Conservation (phyloP, 495 filamentous ascomycete genomes). For the Penicillium diatomitis region DNA sequence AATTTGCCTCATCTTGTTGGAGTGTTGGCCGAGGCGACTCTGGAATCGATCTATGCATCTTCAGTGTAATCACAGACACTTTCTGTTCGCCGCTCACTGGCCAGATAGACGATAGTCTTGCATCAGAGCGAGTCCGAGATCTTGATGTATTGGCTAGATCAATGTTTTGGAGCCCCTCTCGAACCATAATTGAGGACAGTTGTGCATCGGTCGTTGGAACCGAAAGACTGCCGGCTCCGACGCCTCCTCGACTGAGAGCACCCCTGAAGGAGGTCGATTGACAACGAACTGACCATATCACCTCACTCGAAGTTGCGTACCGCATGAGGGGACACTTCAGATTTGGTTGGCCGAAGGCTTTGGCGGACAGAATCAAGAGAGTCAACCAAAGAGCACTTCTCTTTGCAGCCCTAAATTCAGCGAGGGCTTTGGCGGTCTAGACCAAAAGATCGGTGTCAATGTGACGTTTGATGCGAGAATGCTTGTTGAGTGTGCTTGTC, state of each 20-base stretch:
- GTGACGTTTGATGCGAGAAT: constrained; percentile 13
- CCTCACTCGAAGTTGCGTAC: too few relatives aligned
- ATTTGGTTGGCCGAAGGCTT: too few relatives aligned
- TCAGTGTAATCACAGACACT: constrained; percentile 4
- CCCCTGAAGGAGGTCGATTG: too few relatives aligned
- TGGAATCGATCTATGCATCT: constrained; percentile 8
- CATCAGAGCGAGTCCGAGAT: constrained; percentile 4
- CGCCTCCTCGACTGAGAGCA: neutral
- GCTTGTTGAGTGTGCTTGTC: too few relatives aligned
- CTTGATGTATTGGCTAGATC: constrained; percentile 10
- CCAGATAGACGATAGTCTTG: constrained; percentile 2
- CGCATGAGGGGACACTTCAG: too few relatives aligned
- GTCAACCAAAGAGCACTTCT: neutral
- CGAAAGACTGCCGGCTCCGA: constrained; percentile 12
- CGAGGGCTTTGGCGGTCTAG: constrained; percentile 7
- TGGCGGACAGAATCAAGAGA: too few relatives aligned
- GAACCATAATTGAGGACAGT: constrained; percentile 1
- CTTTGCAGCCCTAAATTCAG: neutral
- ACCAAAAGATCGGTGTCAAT: constrained; percentile 13
- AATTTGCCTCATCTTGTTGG: constrained; percentile 10
- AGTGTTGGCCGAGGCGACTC: constrained; percentile 10
- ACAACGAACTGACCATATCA: too few relatives aligned
- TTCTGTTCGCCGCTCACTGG: constrained; percentile 15
- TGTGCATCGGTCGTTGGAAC: constrained; percentile 11
- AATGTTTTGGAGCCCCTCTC: constrained; percentile 1